Percentiles rank a stretch among this genome's conserved stretches.
These are phyloP conservation scores for Tulasnella sp. DNA, from an alignment of 768 basidiomycete genomes.

Conservation along the genomic window DNA sequence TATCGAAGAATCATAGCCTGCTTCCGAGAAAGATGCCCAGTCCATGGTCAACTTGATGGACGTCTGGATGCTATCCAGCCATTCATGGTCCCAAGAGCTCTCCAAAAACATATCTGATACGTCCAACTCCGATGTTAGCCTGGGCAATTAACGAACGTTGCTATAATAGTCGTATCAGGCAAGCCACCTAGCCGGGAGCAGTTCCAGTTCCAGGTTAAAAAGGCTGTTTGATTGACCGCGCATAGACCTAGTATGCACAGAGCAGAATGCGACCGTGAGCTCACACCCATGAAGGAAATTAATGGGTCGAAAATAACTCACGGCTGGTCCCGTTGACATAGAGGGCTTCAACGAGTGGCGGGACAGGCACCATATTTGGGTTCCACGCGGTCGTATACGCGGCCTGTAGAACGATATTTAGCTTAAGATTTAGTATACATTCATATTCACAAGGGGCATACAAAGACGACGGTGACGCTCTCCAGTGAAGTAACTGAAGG, in stretches of 20 bases:
- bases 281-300: neutral
- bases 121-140: neutral
- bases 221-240: neutral
- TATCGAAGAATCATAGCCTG: neutral
- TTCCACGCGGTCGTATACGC: neutral
- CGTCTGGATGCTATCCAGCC: constrained; percentile 12
- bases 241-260: too few species aligned
- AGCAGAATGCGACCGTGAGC: neutral
- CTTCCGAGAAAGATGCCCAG: neutral
- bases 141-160: neutral
- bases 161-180: neutral
- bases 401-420: neutral
- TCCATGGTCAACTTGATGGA: constrained; percentile 7
- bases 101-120: neutral
- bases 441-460: neutral
- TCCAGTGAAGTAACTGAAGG: constrained; percentile 5
- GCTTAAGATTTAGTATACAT: neutral
- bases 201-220: neutral
- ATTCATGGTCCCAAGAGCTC: neutral
- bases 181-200: neutral
- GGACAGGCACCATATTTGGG: neutral
- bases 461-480: constrained; percentile 1
- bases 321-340: constrained; percentile 5
- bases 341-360: neutral
- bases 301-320: too few species aligned